A percentile compares a stretch with the other conserved stretches of the same genome.
These are phyloP conservation scores for Sporothrix brunneoviolacea DNA, from an alignment of 2,329 filamentous ascomycete genomes.

Conservation along the genomic window DNA sequence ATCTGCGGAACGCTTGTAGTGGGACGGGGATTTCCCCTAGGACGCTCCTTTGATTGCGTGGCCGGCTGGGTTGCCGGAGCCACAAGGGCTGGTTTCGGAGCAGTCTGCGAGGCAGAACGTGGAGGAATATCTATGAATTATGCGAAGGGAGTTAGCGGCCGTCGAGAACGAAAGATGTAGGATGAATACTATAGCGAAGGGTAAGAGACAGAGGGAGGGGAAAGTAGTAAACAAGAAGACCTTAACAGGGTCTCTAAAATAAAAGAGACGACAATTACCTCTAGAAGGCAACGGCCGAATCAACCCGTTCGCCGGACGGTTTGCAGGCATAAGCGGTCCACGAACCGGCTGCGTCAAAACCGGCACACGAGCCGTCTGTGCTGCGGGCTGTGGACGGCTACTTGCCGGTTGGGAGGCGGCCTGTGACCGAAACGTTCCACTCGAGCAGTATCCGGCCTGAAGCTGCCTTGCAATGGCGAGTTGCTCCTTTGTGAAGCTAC, in stretches of 20 bases:
- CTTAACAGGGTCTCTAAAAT: not conserved
- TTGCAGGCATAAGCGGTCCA: not conserved
- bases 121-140: not conserved
- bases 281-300: slow-evolving; percentile 8
- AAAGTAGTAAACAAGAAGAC: not conserved
- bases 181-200: too few relatives aligned
- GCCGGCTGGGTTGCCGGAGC: not conserved
- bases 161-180: too few relatives aligned
- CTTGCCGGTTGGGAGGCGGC: not conserved
- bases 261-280: not conserved
- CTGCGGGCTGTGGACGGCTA: not conserved
- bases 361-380: not conserved
- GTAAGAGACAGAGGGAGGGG: too few relatives aligned
- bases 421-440: slow-evolving; percentile 10
- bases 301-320: slow-evolving; percentile 5
- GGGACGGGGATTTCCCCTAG: too few relatives aligned
- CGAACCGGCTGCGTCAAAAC: not conserved
- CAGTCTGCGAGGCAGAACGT: not conserved
- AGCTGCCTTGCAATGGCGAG: slow-evolving; percentile 16
- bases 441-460: slow-evolving; percentile 7
- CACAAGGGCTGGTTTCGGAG: not conserved
- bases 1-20: too few relatives aligned
- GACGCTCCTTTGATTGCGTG: not conserved
- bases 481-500: slow-evolving; percentile 14
- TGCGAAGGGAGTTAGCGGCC: too few relatives aligned